A percentile compares a stretch with the other conserved stretches of the same genome.
phyloP scores from a whole-genome alignment of 1,139 yeast genomes.

The Yarrowia galli region DNA sequence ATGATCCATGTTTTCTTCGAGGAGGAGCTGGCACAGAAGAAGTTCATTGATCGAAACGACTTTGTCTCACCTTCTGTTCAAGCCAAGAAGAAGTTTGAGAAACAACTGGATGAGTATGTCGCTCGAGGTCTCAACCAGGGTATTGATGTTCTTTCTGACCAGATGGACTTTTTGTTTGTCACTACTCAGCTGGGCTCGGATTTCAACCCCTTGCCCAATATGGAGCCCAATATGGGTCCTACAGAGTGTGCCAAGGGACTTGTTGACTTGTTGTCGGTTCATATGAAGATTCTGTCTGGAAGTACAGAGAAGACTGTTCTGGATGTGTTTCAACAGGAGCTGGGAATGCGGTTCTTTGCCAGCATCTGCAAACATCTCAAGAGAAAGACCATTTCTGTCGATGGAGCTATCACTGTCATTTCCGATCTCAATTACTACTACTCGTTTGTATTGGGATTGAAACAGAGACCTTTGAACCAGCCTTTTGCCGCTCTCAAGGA shows the following conservation, averaged over 20 bases:
- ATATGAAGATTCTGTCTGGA: conserved; percentile 76
- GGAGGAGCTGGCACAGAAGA: conserved; percentile 73
- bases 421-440: conserved; percentile 71
- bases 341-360: conserved; percentile 85
- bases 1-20: conserved; percentile 91
- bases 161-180: conserved; percentile 64
- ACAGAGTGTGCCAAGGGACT: conserved; percentile 73
- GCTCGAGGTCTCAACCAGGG: conserved; percentile 94
- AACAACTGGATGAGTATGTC: conserved; percentile 81
- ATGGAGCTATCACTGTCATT: conserved; percentile 78
- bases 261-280: conserved; percentile 70
- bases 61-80: conserved; percentile 82
- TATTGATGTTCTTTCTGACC: conserved; percentile 83
- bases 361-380: conserved; percentile 76
- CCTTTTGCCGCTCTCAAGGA: conserved; percentile 83
- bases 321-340: conserved; percentile 93
- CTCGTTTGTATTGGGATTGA: conserved; percentile 69
- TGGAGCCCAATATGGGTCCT: conserved; percentile 59
- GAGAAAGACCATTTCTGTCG: conserved; percentile 71
- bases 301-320: conserved; percentile 87
- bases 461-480: conserved; percentile 74
- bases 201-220: conserved; percentile 54
- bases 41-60: conserved; percentile 73
- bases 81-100: conserved; percentile 80
- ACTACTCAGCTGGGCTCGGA: conserved; percentile 63